A percentile compares a stretch with the other conserved stretches of the same genome.
Evolutionary conservation across 805 yeast genomes (phyloP).

Genomic region (Starmerella vitae): DNA sequence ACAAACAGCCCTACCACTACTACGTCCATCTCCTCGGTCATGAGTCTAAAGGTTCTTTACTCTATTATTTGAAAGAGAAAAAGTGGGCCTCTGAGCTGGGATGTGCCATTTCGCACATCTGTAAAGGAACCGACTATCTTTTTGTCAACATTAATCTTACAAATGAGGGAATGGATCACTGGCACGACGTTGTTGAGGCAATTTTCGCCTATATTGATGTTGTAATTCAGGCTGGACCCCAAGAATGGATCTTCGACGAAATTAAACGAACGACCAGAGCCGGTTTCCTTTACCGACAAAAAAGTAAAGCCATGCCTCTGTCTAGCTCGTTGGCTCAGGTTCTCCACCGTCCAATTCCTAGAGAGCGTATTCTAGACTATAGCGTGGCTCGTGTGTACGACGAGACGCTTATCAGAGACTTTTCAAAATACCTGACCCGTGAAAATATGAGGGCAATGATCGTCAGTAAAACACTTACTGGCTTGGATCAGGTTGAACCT

Average conservation of each 20-base stretch:
- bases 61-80: slow-evolving; percentile 50
- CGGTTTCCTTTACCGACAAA: slow-evolving; percentile 69
- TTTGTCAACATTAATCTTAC: slow-evolving; percentile 66
- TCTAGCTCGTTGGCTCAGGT: slow-evolving; percentile 53
- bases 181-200: slow-evolving; percentile 44
- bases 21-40: slow-evolving; percentile 79
- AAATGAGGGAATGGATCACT: slow-evolving; percentile 45
- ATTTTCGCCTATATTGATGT: slow-evolving; percentile 64
- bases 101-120: slow-evolving; percentile 47
- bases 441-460: slow-evolving; percentile 49
- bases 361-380: slow-evolving; percentile 46
- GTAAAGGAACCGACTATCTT: slow-evolving; percentile 53
- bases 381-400: slow-evolving; percentile 47
- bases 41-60: slow-evolving; percentile 77
- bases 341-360: slow-evolving; percentile 54
- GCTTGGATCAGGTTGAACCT: slow-evolving; percentile 42
- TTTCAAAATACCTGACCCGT: slow-evolving; percentile 38
- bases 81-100: slow-evolving; percentile 74
- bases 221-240: slow-evolving; percentile 45
- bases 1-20: slow-evolving; percentile 55
- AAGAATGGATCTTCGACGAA: slow-evolving; percentile 72
- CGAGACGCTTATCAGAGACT: slow-evolving; percentile 38
- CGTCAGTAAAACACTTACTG: slow-evolving; percentile 39
- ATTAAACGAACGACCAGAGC: slow-evolving; percentile 51
- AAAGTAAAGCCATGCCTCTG: slow-evolving; percentile 54